Percentiles rank a stretch among this genome's conserved stretches.
Evolutionary conservation across 2,329 filamentous ascomycete species (phyloP).

Genomic region (Gnomoniopsis smithogilvyi): DNA sequence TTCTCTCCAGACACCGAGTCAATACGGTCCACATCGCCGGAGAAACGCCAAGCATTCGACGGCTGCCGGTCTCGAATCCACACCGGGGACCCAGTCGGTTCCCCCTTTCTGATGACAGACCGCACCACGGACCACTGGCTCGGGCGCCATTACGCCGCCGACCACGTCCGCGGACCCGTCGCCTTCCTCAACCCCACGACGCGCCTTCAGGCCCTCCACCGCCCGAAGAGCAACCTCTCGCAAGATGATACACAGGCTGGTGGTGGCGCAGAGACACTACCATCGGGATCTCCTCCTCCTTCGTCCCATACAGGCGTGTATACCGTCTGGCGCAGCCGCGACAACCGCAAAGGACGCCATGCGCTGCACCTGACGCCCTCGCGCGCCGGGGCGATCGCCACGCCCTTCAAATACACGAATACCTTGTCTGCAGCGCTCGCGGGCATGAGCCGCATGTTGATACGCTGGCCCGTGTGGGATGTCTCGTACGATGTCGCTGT

Average conservation of each 20-base stretch:
- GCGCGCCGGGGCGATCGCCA: background rate
- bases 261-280: too few species aligned
- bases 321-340: slow-evolving; percentile 38
- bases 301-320: slow-evolving; percentile 21
- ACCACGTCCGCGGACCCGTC: slow-evolving; percentile 20
- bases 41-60: background rate
- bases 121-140: slow-evolving; percentile 13
- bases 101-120: slow-evolving; percentile 10
- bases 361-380: slow-evolving; percentile 25
- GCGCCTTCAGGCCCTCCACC: slow-evolving; percentile 12
- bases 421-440: slow-evolving; percentile 22
- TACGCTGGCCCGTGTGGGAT: slow-evolving; percentile 38
- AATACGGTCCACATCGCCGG: background rate
- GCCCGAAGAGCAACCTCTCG: background rate
- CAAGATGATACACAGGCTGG: background rate
- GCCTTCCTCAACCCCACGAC: slow-evolving; percentile 25
- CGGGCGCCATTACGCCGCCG: slow-evolving; percentile 15
- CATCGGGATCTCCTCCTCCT: background rate
- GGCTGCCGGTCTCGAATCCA: background rate
- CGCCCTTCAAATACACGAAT: slow-evolving; percentile 20
- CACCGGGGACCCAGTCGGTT: background rate
- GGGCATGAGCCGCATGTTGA: slow-evolving; percentile 33
- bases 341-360: slow-evolving; percentile 42
- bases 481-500: slow-evolving; percentile 39
- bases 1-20: background rate